Percentiles rank a stretch among this genome's conserved stretches.
Evolutionary conservation across 73 alveolate genomes (phyloP).

Genomic region (Symbiodinium natans): DNA sequence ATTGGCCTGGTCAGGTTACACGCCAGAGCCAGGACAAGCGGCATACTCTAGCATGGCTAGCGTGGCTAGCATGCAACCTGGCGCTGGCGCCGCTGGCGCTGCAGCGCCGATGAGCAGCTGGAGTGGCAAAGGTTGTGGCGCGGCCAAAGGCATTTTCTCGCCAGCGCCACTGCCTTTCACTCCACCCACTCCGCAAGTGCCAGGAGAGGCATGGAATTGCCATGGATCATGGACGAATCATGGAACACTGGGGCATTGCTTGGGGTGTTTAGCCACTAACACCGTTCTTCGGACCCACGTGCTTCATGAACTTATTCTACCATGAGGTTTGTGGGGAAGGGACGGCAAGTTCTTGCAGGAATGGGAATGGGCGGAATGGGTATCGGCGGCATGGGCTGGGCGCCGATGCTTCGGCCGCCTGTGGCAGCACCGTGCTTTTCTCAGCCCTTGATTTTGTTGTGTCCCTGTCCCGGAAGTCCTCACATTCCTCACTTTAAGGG

Average conservation of each 20-base stretch:
- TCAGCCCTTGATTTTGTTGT: not conserved
- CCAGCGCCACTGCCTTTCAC: not conserved
- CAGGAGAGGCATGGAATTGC: not conserved
- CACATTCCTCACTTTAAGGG: not conserved
- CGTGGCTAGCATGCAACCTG: not conserved
- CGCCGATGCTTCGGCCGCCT: conserved; percentile 56
- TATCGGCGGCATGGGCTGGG: not conserved
- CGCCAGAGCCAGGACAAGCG: conserved; percentile 42
- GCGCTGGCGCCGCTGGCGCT: not conserved
- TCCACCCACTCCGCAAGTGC: not conserved
- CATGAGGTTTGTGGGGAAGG: no score
- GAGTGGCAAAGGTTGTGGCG: no score
- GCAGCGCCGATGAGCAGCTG: not conserved
- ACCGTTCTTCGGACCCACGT: no score
- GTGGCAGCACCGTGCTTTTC: conserved; percentile 34
- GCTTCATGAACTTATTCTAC: no score
- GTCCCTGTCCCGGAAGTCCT: not conserved
- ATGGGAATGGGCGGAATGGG: not conserved
- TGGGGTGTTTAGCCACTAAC: no score
- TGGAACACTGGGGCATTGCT: no score
- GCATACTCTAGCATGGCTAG: not conserved
- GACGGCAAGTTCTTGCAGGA: no score
- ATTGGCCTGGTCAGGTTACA: no score
- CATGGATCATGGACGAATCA: no score
- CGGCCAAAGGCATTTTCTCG: not conserved